Base-by-base conservation (phyloP, 2,329 filamentous ascomycete genomes). In the Penicillium sp. region DNA sequence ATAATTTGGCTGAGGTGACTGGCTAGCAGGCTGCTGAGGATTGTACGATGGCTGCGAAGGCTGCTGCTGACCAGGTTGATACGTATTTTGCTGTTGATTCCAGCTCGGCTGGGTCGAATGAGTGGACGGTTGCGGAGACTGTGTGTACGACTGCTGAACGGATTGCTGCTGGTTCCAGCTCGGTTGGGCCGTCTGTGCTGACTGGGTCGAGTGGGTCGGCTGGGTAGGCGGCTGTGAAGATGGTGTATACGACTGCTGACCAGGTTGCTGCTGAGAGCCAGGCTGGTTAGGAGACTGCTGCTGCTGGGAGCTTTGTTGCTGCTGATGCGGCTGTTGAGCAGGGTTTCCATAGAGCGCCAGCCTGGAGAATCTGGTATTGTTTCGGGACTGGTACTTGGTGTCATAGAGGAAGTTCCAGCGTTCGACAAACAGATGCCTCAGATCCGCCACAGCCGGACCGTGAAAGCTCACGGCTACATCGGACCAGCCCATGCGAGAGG, bases 381-480 rank as follows among this genome's bases (percentile, higher is more conserved):
- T 79, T 17, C 86, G 83, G 38, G 84, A 82, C 63, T 81, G 79
- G 73, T 97, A 97, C 75, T 97, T 97, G 56, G 90, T 87, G 60
- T 88, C 84, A 67, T 88, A 96, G 66, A 97, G 93, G 73, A 91
- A 96, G 79, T 97, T 97, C 92, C 93, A 97, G 69, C 93, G 83
- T 72, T 96, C 90, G 2, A 88, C 84, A 70, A 97, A 97, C 74
- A 97, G 92, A 5, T 86, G 84, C 35, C 88, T 83, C 35, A 97
- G 82, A 74, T 91, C 92, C 65, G 89, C 83, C 0, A 94, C 89
- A 9, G 92, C 90, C 0, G 89, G 88, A 0, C 93, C 93, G 15
- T 84, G 84, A 61, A 97, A 76, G 68, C 88, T 92, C 60, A 97
- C 82, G 11, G 90, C 89, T 62, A 97, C 86, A 76, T 97, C 93